Base-by-base conservation (phyloP, 352 stramenopile genomes). In the Phytophthora ramorum region DNA sequence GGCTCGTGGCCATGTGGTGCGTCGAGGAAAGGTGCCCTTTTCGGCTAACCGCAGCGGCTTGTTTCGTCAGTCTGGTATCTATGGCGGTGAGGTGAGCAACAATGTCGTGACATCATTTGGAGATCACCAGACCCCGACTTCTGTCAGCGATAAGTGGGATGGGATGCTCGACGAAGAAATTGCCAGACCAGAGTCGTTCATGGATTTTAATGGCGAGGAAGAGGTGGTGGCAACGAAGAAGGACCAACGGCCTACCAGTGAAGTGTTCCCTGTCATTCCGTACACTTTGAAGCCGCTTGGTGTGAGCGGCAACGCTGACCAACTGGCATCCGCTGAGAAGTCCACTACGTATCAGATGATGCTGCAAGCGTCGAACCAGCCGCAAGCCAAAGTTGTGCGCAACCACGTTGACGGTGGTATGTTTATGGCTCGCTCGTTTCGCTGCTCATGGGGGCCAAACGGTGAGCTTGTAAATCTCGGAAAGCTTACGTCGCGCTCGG, bases 341-440 rank as follows among this genome's bases (percentile, higher is more conserved):
- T 93, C 85, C 7, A 78, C 69, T 30, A 91, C 85, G 20, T 93
- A 91, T 41, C 80, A 89, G 41, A 76, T 93, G 58, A 90, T 90
- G 70, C 69, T 85, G 6, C 53, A 83, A 50, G 68, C 63, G 9
- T 77, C 73, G 3, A 75, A 71, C 19, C 75, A 80, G 48, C 20
- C n/a, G 9, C 50, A 82, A 56, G 30, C 35, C 17, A 57, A 61
- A 35, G 62, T 76, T 1, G 79, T 82, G 26, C 78, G 69, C 37
- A 89, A 90, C 54, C 57, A 89, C 34, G 66, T 81, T 13, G 87
- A 95, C 32, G 67, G 75, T 7, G 82, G 82, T 0, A 75, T 95
- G 41, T 93, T 92, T 38, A 89, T 93, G 71, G 77, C 82, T 14
- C 85, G 85, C 13, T 93, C 87, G 43, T 93, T 93, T 76, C 85